Percentiles rank a stretch among this genome's conserved stretches.
These are phyloP conservation scores for Desmodesmus armatus DNA, from an alignment of 139 green algal genomes.

Conservation along the genomic window DNA sequence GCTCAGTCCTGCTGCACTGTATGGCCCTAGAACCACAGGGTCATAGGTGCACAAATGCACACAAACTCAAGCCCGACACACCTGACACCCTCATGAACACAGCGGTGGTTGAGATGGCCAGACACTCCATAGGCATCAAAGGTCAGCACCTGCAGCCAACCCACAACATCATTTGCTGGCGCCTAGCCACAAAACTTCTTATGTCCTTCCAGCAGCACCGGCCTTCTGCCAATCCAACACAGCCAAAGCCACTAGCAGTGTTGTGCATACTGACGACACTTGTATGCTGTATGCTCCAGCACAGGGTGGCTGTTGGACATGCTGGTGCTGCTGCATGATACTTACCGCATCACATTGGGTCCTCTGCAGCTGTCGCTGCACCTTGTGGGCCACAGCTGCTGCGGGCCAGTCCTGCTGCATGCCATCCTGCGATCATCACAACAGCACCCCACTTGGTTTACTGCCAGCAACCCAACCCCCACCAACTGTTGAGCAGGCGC, in stretches of 20 bases:
- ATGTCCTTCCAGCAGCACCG: too few species aligned
- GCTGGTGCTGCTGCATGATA: background rate
- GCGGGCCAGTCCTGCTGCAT: slow-evolving; percentile 33
- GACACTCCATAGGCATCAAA: slow-evolving; percentile 68
- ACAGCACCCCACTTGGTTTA: too few species aligned
- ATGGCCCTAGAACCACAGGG: too few species aligned
- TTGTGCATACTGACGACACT: background rate
- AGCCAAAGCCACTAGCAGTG: background rate
- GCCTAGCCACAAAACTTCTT: too few species aligned
- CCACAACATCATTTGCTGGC: too few species aligned
- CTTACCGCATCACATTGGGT: slow-evolving; percentile 18
- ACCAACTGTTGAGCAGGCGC: too few species aligned
- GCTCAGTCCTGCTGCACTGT: too few species aligned
- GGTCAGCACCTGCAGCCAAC: slow-evolving; percentile 57
- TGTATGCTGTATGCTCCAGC: background rate
- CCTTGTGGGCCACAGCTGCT: background rate
- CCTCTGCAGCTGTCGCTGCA: slow-evolving; percentile 1
- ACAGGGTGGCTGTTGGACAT: background rate
- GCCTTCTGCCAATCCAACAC: too few species aligned
- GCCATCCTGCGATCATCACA: slow-evolving; percentile 48
- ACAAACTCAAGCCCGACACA: background rate
- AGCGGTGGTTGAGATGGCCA: slow-evolving; percentile 63
- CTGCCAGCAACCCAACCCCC: too few species aligned
- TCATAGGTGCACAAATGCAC: background rate
- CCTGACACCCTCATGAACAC: slow-evolving; percentile 52